Evolutionary conservation across 345 rosid species (phyloP).

Genomic region (Eucalyptus regnans): DNA sequence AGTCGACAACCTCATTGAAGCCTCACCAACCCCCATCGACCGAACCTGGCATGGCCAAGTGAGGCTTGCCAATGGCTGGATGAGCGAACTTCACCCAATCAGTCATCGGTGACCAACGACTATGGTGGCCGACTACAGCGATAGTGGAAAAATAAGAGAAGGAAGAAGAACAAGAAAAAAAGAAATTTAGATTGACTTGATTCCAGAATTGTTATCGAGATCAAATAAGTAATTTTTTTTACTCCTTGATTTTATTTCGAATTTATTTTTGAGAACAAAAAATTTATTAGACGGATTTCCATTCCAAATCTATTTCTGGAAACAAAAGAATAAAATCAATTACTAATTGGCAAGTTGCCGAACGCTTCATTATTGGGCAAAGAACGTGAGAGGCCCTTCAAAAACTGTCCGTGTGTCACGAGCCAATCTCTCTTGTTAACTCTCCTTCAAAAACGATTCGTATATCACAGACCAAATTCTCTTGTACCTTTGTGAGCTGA

Average conservation of each 20-base stretch:
- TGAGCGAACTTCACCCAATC: accelerated
- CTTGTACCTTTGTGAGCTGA: no score
- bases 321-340: no score
- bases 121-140: accelerated
- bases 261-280: no score
- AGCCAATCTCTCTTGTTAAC: not conserved
- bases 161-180: no score
- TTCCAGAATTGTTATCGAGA: accelerated
- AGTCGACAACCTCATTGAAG: accelerated
- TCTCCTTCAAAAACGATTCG: not conserved
- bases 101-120: accelerated
- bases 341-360: no score
- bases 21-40: accelerated
- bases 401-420: not conserved
- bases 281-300: accelerated
- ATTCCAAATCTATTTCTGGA: accelerated
- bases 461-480: not conserved
- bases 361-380: no score
- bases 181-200: no score
- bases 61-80: accelerated
- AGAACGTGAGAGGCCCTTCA: not conserved
- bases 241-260: no score
- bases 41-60: accelerated
- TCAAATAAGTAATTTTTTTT: no score
- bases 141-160: no score